Evolutionary conservation across 345 rosid genomes (phyloP).

Genomic region (Syzygium jambos): DNA sequence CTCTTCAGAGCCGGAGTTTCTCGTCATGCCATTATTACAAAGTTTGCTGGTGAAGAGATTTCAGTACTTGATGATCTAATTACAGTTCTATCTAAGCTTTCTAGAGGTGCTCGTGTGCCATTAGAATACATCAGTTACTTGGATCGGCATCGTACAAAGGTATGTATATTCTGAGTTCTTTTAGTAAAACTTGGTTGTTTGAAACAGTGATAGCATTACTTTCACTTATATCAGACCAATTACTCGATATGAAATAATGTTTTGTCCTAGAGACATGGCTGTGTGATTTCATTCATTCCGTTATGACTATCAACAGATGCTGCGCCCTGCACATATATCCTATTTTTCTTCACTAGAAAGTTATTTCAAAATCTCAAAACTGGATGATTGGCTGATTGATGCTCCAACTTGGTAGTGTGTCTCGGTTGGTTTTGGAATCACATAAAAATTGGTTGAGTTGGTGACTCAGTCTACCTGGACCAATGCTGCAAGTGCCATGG

Average conservation of each 20-base stretch:
- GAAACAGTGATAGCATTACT: background rate
- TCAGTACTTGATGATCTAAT: slow-evolving; percentile 59
- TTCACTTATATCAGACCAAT: background rate
- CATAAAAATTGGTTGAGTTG: background rate
- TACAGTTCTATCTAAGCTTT: slow-evolving; percentile 55
- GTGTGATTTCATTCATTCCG: background rate
- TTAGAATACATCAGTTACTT: slow-evolving; percentile 71
- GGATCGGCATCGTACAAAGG: slow-evolving; percentile 97
- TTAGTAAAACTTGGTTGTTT: background rate
- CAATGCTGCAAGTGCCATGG: background rate
- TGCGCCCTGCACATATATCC: background rate
- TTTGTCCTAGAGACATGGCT: background rate
- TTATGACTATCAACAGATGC: background rate
- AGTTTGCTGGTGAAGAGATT: slow-evolving; percentile 79
- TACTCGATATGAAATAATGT: background rate
- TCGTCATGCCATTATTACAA: slow-evolving; percentile 90
- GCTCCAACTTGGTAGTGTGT: background rate
- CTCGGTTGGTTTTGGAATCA: background rate
- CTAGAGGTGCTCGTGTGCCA: slow-evolving; percentile 82
- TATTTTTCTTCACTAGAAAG: background rate
- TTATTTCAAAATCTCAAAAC: background rate
- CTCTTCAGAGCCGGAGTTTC: slow-evolving; percentile 92
- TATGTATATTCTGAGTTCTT: slow-evolving; percentile 8
- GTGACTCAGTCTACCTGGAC: background rate
- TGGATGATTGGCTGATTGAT: background rate